Evolutionary conservation across 2,329 filamentous ascomycete genomes (phyloP).

Genomic region (Seiridium cupressi): DNA sequence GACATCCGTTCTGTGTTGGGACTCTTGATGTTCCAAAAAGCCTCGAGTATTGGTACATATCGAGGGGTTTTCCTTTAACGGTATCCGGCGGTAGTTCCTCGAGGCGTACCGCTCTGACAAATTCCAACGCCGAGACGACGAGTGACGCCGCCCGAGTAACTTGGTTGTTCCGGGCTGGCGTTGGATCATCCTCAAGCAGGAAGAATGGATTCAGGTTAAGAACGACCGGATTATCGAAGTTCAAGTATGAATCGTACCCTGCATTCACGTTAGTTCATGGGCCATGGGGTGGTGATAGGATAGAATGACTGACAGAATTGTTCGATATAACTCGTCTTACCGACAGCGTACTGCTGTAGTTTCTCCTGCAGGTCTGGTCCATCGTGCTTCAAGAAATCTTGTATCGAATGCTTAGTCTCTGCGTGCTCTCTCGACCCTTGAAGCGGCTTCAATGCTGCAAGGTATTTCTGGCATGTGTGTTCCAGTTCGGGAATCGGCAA

Average conservation of each 20-base stretch:
- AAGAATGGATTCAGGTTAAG: constrained; percentile 98
- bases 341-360: constrained; percentile 84
- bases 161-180: constrained; percentile 93
- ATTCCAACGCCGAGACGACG: constrained; percentile 84
- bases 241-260: constrained; percentile 99
- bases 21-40: constrained; percentile 94
- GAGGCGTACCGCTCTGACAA: constrained; percentile 87
- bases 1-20: constrained; percentile 89
- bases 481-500: constrained; percentile 90
- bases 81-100: constrained; percentile 92
- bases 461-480: constrained; percentile 73
- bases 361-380: constrained; percentile 85
- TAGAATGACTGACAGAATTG: constrained; percentile 78
- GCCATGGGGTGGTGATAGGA: constrained; percentile 1
- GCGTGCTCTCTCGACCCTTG: constrained; percentile 79
- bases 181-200: constrained; percentile 94
- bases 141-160: constrained; percentile 91
- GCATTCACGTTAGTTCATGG: neutral
- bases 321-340: constrained; percentile 94
- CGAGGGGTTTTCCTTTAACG: constrained; percentile 78
- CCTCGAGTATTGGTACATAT: constrained; percentile 98
- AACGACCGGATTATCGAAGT: constrained; percentile 96
- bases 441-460: constrained; percentile 75
- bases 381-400: constrained; percentile 78
- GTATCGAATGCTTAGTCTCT: constrained; percentile 76